These are phyloP conservation scores for Leccinum holopus DNA, from an alignment of 1,284 basidiomycete species.

Conservation along the genomic window DNA sequence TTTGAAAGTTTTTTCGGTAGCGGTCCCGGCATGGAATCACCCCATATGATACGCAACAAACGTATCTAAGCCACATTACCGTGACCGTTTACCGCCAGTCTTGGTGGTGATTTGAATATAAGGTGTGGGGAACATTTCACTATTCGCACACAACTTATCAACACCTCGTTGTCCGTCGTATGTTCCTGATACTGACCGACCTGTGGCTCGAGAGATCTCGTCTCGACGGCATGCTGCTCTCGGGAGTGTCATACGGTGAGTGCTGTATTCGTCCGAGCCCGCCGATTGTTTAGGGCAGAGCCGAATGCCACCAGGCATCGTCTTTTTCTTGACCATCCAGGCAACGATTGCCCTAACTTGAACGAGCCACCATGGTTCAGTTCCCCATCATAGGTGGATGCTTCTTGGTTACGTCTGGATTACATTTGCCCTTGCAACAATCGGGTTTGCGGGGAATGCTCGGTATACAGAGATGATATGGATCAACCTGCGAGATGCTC, in stretches of 20 bases:
- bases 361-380: neutral
- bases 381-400: neutral
- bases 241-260: conserved; percentile 13
- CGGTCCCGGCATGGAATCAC: no score
- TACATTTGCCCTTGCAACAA: conserved; percentile 34
- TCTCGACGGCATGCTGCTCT: conserved; percentile 18
- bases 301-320: conserved; percentile 11
- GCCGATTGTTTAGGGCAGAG: neutral
- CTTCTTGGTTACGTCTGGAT: conserved; percentile 25
- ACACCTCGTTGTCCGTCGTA: no score
- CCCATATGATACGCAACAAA: no score
- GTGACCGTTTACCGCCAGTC: no score
- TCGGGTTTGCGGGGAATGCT: conserved; percentile 32
- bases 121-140: no score
- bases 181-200: no score
- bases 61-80: no score
- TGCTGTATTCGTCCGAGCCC: neutral
- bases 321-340: conserved; percentile 8
- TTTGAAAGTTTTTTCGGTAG: no score
- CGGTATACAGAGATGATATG: conserved; percentile 37
- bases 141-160: no score
- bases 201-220: no score
- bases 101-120: no score
- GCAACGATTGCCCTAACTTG: neutral
- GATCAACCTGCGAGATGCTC: conserved; percentile 29